These are phyloP conservation scores for Penicillium ochrochloron DNA, from an alignment of 495 filamentous ascomycete species.

Conservation along the genomic window DNA sequence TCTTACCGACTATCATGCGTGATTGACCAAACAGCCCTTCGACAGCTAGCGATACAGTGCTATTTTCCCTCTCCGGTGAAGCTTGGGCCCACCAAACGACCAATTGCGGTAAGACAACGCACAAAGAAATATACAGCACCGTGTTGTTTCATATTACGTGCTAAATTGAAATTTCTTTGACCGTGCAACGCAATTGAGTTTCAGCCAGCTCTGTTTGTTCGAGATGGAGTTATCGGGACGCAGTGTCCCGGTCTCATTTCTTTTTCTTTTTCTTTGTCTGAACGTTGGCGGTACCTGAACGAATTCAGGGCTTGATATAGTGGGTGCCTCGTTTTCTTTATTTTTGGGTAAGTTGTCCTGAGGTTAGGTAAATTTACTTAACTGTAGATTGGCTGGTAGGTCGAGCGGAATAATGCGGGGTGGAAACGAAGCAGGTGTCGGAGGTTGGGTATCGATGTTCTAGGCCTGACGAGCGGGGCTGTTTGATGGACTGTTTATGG, in stretches of 20 bases:
- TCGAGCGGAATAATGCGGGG: neutral
- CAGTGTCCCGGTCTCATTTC: neutral
- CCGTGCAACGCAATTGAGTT: neutral
- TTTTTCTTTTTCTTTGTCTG: neutral
- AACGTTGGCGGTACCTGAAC: neutral
- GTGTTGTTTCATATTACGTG: neutral
- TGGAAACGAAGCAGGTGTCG: neutral
- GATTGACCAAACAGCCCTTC: neutral
- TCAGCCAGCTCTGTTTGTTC: neutral
- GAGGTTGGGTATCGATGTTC: neutral
- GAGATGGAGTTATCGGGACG: neutral
- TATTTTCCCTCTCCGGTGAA: neutral
- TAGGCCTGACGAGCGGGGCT: slow-evolving; percentile 2
- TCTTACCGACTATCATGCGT: neutral
- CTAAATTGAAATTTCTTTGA: neutral
- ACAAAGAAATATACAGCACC: neutral
- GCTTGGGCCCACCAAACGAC: neutral
- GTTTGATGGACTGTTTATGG: neutral
- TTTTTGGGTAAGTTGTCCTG: neutral
- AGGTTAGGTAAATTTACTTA: neutral
- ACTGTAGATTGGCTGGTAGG: neutral
- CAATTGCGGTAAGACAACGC: neutral
- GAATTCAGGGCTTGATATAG: neutral
- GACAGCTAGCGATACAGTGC: neutral
- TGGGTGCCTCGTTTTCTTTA: neutral